phyloP scores from a whole-genome alignment of 192 early-diverging fungal species.

The Entophlyctis luteolus region DNA sequence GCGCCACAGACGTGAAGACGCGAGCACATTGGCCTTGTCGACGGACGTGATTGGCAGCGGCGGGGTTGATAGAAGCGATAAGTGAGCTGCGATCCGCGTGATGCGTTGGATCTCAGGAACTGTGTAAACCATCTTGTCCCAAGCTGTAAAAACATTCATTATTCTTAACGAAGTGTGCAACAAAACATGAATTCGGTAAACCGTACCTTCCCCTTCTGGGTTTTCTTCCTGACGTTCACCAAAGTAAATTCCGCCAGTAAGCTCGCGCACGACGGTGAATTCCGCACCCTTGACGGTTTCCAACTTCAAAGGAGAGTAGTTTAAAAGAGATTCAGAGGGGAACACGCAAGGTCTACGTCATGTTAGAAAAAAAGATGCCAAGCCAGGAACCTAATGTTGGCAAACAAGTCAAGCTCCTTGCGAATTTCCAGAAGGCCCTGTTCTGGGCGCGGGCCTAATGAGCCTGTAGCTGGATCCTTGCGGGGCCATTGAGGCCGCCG shows the following conservation, averaged over 20 bases:
- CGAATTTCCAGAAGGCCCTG: conserved; percentile 88
- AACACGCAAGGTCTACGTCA: conserved; percentile 83
- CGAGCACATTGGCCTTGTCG: conserved; percentile 98
- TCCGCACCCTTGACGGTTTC: conserved; percentile 85
- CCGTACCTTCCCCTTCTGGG: conserved; percentile 68
- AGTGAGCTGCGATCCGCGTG: conserved; percentile 84
- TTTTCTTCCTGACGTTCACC: conserved; percentile 85
- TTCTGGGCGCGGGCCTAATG: conserved; percentile 82
- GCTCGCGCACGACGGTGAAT: conserved; percentile 89
- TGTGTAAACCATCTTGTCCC: conserved; percentile 93
- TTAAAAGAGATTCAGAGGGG: conserved; percentile 74
- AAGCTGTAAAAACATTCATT: too few relatives aligned
- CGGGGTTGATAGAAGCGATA: conserved; percentile 76
- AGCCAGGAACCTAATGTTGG: conserved; percentile 81
- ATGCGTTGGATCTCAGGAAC: conserved; percentile 88
- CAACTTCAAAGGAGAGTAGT: conserved; percentile 86
- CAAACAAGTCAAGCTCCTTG: conserved; percentile 89
- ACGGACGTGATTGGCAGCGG: conserved; percentile 88
- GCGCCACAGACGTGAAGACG: conserved; percentile 97
- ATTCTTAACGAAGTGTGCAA: too few relatives aligned
- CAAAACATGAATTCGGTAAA: too few relatives aligned
- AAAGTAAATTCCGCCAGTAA: conserved; percentile 98
- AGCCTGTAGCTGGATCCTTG: conserved; percentile 58
- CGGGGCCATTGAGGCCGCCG: conserved; percentile 93
- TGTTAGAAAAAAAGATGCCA: too few relatives aligned